These are phyloP conservation scores for Trametes polyzona DNA, from an alignment of 1,284 basidiomycete species.

Conservation along the genomic window DNA sequence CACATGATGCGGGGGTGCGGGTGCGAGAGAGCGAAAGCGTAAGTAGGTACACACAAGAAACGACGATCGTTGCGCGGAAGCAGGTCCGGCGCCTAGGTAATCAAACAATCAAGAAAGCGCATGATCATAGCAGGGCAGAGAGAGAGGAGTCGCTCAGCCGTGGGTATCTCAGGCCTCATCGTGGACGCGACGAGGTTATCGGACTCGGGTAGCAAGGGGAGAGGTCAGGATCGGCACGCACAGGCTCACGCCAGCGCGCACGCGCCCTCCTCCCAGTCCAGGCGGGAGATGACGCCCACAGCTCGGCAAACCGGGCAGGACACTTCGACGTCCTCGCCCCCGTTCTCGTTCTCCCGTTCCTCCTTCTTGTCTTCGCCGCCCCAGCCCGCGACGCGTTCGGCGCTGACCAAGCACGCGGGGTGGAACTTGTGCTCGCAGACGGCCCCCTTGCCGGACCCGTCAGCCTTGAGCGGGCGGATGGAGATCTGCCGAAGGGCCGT, in stretches of 20 bases:
- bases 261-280: conserved; percentile 64
- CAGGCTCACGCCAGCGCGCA: conserved; percentile 31
- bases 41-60: background rate
- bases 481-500: conserved; percentile 47
- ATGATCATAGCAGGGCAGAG: too few species aligned
- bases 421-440: conserved; percentile 72
- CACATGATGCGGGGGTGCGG: background rate
- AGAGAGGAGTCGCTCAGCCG: conserved; percentile 16
- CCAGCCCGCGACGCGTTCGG: conserved; percentile 67
- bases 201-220: too few species aligned
- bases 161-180: conserved; percentile 11
- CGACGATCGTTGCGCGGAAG: conserved; percentile 13
- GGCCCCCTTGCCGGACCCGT: conserved; percentile 24
- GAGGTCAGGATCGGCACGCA: background rate
- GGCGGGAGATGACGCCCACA: conserved; percentile 56
- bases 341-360: conserved; percentile 37
- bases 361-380: conserved; percentile 50
- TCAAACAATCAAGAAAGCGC: conserved; percentile 7
- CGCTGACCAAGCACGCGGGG: conserved; percentile 70
- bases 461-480: conserved; percentile 41
- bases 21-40: background rate
- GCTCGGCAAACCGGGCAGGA: conserved; percentile 70
- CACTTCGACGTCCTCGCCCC: conserved; percentile 52
- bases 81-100: conserved; percentile 1
- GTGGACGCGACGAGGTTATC: conserved; percentile 4